phyloP scores from a whole-genome alignment of 805 yeast genomes.

The Starmerella potacharoeniae region DNA sequence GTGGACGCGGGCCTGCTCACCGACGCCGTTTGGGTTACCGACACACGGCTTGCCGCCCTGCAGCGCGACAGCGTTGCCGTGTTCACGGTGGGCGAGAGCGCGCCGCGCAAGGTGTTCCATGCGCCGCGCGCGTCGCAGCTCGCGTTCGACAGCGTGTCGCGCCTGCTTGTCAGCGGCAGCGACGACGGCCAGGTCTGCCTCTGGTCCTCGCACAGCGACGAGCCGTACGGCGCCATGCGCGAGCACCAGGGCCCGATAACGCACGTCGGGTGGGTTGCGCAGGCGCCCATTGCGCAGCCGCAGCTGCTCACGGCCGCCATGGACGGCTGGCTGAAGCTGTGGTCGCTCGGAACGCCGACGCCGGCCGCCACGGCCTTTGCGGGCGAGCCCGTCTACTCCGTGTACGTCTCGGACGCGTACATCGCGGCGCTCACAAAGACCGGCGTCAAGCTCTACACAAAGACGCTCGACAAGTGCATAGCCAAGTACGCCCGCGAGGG shows the following conservation, averaged over 20 bases:
- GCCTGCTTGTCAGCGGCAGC: conserved; percentile 59
- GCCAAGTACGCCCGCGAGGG: not conserved
- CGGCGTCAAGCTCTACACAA: conserved; percentile 1
- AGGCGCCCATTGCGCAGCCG: conserved; percentile 1
- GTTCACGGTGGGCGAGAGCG: not conserved
- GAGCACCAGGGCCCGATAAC: conserved; percentile 24
- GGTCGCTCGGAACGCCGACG: conserved; percentile 8
- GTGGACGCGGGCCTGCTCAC: not conserved
- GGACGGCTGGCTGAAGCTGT: conserved; percentile 8
- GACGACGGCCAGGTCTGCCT: conserved; percentile 64
- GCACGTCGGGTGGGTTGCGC: conserved; percentile 14
- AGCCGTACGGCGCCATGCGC: conserved; percentile 18
- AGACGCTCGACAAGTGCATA: not conserved
- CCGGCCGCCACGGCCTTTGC: not conserved
- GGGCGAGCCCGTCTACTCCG: conserved; percentile 5
- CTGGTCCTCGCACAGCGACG: conserved; percentile 55
- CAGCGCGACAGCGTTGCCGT: conserved; percentile 1
- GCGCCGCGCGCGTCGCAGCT: conserved; percentile 37
- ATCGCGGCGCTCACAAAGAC: conserved; percentile 4
- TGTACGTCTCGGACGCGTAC: not conserved
- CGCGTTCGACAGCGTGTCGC: conserved; percentile 40
- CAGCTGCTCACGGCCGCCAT: conserved; percentile 14
- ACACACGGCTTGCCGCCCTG: conserved; percentile 6
- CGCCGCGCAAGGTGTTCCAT: not conserved
- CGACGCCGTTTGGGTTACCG: conserved; percentile 9